Evolutionary conservation across 2,329 filamentous ascomycete genomes (phyloP), one percentile per base, ranked within the genome.

Genomic region (Thyridium curvatum): DNA sequence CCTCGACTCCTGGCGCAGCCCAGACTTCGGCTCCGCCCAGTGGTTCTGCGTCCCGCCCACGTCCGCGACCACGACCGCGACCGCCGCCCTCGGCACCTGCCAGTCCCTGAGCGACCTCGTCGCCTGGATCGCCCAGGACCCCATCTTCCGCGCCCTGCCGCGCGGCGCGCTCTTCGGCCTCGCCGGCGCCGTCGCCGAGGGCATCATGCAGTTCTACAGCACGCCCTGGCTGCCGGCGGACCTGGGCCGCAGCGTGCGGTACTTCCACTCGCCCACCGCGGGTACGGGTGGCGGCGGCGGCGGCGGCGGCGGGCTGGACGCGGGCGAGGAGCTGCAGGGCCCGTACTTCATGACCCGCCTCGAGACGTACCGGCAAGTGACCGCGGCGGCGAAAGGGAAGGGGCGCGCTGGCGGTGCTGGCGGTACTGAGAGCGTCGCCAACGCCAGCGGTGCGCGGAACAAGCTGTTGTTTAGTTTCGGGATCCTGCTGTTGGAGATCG

Each of bases 231-330:
- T 44, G 15, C 18, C 15, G 8, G 16, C 32, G 13, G 21, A 35
- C 26, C 39, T 38, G 17, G 31, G 39, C 14, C 31, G 32, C 7
- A 28, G 38, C 17, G 38, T 41, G 31, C 12, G 39, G 9, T 36
- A 37, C 30, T 36, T 38, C n/a, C 21, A 26, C 21, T 26, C 21
- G 21, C 21, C 21, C 6, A 10, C 21, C 21, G 21, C 21, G 10
- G 21, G 10, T 9, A 12, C n/a, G 32, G 13, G 26, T 18, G 15
- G 13, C 37, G 28, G 15, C 18, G 5, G 37, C 32, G 26, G 21
- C 21, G 6, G 30, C 45, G 34, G 34, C 58, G 44, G 62, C 56
- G 7, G 54, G 40, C 21, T 59, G 52, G 18, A 63, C 21, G 10
- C 21, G 6, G 21, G 21, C 10, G 6, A 26, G 21, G 21, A 35